Conservation (phyloP, 140 eudicot genomes). For the Senecio squalidus region DNA sequence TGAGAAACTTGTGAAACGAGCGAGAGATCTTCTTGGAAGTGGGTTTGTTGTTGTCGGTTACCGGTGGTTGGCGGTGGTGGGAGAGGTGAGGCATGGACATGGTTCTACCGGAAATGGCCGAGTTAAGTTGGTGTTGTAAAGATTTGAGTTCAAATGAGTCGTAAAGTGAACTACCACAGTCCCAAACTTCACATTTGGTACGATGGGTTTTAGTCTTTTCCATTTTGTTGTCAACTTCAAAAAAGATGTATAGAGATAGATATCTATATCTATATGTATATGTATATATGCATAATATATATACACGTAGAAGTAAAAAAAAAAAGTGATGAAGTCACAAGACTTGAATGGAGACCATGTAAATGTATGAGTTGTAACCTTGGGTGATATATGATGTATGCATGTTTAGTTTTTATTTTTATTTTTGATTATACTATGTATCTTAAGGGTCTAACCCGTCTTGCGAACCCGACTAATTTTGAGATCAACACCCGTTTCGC, state of each 20-base stretch:
- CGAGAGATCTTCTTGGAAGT: constrained; percentile 41
- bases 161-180: constrained; percentile 88
- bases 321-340: constrained; percentile 14
- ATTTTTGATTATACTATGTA: too few relatives aligned
- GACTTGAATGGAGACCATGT: constrained; percentile 11
- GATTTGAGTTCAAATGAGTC: constrained; percentile 89
- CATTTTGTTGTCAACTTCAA: constrained; percentile 18
- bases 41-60: not conserved
- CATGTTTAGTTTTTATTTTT: not conserved
- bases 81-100: constrained; percentile 90
- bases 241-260: not conserved
- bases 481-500: too few relatives aligned
- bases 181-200: constrained; percentile 48
- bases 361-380: constrained; percentile 15
- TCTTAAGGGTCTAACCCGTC: too few relatives aligned
- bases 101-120: constrained; percentile 59
- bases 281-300: too few relatives aligned
- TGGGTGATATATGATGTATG: constrained; percentile 6
- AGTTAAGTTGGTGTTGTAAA: constrained; percentile 62
- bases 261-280: too few relatives aligned
- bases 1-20: constrained; percentile 55
- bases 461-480: too few relatives aligned
- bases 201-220: constrained; percentile 21
- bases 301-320: not conserved
- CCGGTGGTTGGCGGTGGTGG: constrained; percentile 25